A percentile compares a stretch with the other conserved stretches of the same genome.
phyloP scores from a whole-genome alignment of 169 alveolate genomes.

The Eimeria nieschulzi region DNA sequence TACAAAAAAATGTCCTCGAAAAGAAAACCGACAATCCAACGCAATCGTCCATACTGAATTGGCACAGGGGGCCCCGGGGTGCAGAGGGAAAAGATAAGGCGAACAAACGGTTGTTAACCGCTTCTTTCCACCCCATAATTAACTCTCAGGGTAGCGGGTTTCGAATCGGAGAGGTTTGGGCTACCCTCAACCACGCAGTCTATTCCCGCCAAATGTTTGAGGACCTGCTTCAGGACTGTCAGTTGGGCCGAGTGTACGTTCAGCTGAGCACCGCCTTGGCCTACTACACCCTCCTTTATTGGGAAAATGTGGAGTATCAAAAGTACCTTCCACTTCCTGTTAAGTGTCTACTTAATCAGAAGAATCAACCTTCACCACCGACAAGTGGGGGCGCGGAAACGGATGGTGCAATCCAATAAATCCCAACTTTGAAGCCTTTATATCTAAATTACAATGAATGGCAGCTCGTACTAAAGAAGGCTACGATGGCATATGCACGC shows the following conservation, averaged over 20 bases:
- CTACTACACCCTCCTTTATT: constrained; percentile 23
- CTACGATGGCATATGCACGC: too few species aligned
- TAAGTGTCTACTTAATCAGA: neutral
- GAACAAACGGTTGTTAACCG: neutral
- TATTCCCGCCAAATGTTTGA: constrained; percentile 24
- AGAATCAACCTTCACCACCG: neutral
- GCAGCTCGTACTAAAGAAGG: too few species aligned
- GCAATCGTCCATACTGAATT: too few species aligned
- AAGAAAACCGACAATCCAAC: too few species aligned
- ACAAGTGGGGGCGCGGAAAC: neutral
- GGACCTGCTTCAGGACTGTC: constrained; percentile 44
- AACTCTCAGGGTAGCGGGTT: constrained; percentile 40
- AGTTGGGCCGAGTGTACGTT: constrained; percentile 27
- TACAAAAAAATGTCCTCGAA: too few species aligned
- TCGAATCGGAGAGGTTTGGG: constrained; percentile 11
- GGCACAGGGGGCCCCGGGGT: too few species aligned
- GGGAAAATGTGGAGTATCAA: constrained; percentile 35
- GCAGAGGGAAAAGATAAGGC: too few species aligned
- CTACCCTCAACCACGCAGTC: constrained; percentile 7
- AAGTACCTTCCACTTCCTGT: constrained; percentile 25
- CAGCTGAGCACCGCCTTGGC: constrained; percentile 46
- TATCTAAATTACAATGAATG: too few species aligned
- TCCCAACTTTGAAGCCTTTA: neutral
- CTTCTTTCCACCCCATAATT: constrained; percentile 4
- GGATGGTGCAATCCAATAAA: neutral